Percentiles rank a stretch among this genome's conserved stretches.
phyloP scores from a whole-genome alignment of 768 basidiomycete species.

The Suillus plorans region DNA sequence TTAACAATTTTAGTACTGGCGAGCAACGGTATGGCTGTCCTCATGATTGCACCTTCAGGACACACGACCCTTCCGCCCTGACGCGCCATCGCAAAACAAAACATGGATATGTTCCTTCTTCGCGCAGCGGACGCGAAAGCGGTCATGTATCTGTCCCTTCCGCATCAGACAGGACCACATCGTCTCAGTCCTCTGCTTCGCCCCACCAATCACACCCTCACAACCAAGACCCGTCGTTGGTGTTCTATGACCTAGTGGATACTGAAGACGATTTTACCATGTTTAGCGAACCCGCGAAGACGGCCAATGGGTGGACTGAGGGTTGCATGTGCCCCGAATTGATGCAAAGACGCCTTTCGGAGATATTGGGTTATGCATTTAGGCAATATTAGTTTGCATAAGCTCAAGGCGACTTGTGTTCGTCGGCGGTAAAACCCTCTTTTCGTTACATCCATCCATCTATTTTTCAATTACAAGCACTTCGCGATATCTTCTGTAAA shows the following conservation, averaged over 20 bases:
- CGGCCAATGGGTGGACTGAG: not conserved
- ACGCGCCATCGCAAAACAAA: conserved; percentile 23
- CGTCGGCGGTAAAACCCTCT: not conserved
- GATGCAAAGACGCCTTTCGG: conserved; percentile 2
- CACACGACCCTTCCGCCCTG: conserved; percentile 25
- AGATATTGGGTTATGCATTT: not conserved
- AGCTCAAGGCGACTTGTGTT: not conserved
- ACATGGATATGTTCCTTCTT: conserved; percentile 22
- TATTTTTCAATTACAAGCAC: not conserved
- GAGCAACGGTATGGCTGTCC: conserved; percentile 12
- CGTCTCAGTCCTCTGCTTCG: not conserved
- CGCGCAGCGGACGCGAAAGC: not conserved
- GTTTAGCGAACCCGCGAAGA: not conserved
- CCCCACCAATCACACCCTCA: not conserved
- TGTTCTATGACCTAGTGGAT: not conserved
- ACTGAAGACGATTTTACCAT: not conserved
- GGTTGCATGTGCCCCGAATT: conserved; percentile 3
- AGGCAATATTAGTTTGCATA: not conserved
- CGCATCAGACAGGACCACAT: not conserved
- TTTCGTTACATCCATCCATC: not conserved
- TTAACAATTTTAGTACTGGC: conserved; percentile 18
- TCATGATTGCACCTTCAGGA: conserved; percentile 19
- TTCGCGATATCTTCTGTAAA: not conserved
- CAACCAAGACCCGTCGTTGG: not conserved
- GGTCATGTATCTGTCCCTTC: no score